These are phyloP conservation scores for Letharia lupina DNA, from an alignment of 495 filamentous ascomycete genomes.

Conservation along the genomic window DNA sequence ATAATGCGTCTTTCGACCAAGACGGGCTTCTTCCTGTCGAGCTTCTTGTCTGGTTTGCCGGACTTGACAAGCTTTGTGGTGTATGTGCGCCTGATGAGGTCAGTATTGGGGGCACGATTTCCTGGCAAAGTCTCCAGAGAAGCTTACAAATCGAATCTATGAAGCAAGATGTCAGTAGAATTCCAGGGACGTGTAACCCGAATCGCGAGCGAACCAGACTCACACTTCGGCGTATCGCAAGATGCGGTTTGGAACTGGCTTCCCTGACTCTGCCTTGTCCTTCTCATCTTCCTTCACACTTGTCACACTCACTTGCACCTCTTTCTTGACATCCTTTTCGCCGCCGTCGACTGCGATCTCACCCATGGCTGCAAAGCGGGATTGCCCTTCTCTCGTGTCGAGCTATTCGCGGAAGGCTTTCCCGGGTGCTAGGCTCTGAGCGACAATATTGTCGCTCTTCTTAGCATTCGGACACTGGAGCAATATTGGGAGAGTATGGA, in stretches of 20 bases:
- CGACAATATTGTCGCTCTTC: background rate
- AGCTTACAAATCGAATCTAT: constrained; percentile 13
- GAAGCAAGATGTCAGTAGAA: background rate
- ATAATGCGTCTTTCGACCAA: constrained; percentile 26
- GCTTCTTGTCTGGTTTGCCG: constrained; percentile 17
- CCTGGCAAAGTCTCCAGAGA: no score
- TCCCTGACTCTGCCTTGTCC: constrained; percentile 2
- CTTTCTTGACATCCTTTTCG: background rate
- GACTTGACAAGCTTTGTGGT: constrained; percentile 17
- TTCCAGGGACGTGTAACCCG: no score
- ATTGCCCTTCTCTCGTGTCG: no score
- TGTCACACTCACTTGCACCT: background rate
- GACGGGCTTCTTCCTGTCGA: constrained; percentile 17
- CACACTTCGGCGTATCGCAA: constrained; percentile 18
- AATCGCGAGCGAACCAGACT: background rate
- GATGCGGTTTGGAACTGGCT: constrained; percentile 9
- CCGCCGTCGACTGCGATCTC: background rate
- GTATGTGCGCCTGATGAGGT: constrained; percentile 7
- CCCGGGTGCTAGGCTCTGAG: background rate
- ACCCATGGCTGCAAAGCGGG: background rate
- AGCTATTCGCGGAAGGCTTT: no score
- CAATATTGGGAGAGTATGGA: background rate
- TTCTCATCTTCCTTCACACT: background rate
- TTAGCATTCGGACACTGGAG: background rate
- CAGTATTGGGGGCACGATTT: background rate